Evolutionary conservation across 2,329 filamentous ascomycete genomes (phyloP), one percentile per base, ranked within the genome.

Genomic region (Penicillium decumbens): DNA sequence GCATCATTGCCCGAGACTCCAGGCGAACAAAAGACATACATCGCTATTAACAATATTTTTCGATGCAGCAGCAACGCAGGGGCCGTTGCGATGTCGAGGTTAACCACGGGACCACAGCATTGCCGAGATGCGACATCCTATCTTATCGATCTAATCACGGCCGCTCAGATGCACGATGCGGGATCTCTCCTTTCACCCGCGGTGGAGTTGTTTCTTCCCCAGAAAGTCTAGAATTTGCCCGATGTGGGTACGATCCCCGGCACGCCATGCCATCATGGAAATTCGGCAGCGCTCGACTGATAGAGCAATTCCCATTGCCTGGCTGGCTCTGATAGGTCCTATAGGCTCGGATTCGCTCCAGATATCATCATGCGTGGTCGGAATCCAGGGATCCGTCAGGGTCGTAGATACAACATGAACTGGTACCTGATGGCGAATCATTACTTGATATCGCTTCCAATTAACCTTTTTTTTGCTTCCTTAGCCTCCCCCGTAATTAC

Each of bases 1-100:
- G 2, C 62, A 2, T 65, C 61, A 33, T 56, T 53, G 0, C 61
- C 65, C 2, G 62, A 59, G 2, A 41, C 15, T 18, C 15, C 15
- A 18, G 15, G 15, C 15, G 15, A n/a, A 32, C 12, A 32, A 32
- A 13, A 13, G 6, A 15, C 9, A 27, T 27, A 18, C 15, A 23
- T 45, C 6, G n/a, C 6, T 38, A 10, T 28, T 15, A 25, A 15
- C 43, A 45, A 27, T 12, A 28, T 15, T 25, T 37, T 27, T n/a
- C 23, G 18, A 6, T 25, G 37, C 15, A 4, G 15, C n/a, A 12
- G 8, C 33, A 5, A 18, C 15, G 6, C 37, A 25, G 15, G 20
- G 43, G 10, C 7, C 6, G 1, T 40, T 18, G 27, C 12, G n/a
- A 40, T 24, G 15, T 18, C 27, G 35, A 40, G 27, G 35, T 28